Conservation (phyloP, 176 grass and related monocot genomes). For the Sorghum bicolor region Sorghum_bicolor_NCBIv3 NC_012870.2:80577001-80577500, state of each 20-base stretch:
- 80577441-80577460: background rate
- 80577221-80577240: constrained; percentile 28
- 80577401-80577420: background rate
- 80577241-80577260: background rate
- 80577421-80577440: background rate
- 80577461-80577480: background rate
- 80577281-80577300: background rate
- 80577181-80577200: constrained; percentile 65
- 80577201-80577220: constrained; percentile 54
- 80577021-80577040: constrained; percentile 74
- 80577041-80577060: constrained; percentile 64
- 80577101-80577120: background rate
- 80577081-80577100: constrained; percentile 28
- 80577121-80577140: background rate
- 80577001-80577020: constrained; percentile 75
- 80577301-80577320: background rate
- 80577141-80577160: constrained; percentile 1
- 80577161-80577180: constrained; percentile 64
- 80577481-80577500: background rate
- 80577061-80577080: constrained; percentile 66
- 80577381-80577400: background rate
- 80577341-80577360: background rate
- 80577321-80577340: background rate
- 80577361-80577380: background rate
- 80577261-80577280: background rate